Evolutionary conservation across 768 basidiomycete genomes (phyloP).

Genomic region (Paxillus involutus): DNA sequence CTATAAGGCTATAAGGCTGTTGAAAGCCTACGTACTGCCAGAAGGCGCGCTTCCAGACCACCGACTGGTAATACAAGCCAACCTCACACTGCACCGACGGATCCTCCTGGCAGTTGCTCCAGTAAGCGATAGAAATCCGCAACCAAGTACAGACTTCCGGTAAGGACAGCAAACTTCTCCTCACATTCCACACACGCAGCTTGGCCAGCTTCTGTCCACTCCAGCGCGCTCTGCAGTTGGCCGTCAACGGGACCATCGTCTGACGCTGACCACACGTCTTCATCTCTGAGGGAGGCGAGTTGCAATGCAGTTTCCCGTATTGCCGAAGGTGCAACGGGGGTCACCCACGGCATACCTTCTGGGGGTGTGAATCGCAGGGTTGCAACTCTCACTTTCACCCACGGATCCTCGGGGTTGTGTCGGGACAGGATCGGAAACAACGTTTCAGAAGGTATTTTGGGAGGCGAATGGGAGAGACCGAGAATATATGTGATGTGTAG

Average conservation of each 20-base stretch:
- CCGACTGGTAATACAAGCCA: not conserved
- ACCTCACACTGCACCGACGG: not conserved
- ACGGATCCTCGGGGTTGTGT: slow-evolving; percentile 24
- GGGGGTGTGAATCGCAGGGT: slow-evolving; percentile 69
- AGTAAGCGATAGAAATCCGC: slow-evolving; percentile 83
- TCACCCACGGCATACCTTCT: slow-evolving; percentile 95
- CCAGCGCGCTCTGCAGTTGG: slow-evolving; percentile 49
- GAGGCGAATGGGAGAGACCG: slow-evolving; percentile 82
- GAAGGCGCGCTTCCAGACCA: not conserved
- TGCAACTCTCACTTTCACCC: slow-evolving; percentile 47
- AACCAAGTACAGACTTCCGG: slow-evolving; percentile 93
- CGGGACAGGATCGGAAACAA: slow-evolving; percentile 63
- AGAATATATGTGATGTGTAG: slow-evolving; percentile 69
- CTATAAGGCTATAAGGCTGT: not conserved
- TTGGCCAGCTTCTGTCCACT: slow-evolving; percentile 35
- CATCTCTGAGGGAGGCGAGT: slow-evolving; percentile 39
- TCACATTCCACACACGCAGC: slow-evolving; percentile 7
- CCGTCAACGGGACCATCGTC: slow-evolving; percentile 30
- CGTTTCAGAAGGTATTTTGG: slow-evolving; percentile 75
- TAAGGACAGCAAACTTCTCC: slow-evolving; percentile 62
- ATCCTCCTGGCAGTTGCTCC: slow-evolving; percentile 8
- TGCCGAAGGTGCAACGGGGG: slow-evolving; percentile 51
- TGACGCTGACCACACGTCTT: slow-evolving; percentile 45
- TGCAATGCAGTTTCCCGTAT: slow-evolving; percentile 45
- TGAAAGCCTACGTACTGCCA: not conserved